A percentile compares a stretch with the other conserved stretches of the same genome.
Conservation (phyloP, 495 filamentous ascomycete species). For the Talaromyces wortmannii region DNA sequence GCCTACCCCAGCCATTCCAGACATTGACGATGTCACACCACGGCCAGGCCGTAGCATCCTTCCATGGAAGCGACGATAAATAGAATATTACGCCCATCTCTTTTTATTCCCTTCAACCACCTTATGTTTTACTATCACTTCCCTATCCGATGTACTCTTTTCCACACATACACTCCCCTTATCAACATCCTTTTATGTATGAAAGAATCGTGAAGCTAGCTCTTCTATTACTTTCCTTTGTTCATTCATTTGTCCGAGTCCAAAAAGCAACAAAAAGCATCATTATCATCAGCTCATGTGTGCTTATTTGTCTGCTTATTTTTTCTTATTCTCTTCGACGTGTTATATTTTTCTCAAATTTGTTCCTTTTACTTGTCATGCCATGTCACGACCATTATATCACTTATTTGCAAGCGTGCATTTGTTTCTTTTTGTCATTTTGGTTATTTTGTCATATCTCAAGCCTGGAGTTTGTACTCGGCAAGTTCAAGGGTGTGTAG, state of each 20-base stretch:
- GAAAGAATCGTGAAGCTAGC: neutral
- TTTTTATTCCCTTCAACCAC: neutral
- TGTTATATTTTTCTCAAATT: neutral
- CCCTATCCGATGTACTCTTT: neutral
- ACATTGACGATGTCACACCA: neutral
- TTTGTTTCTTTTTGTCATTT: neutral
- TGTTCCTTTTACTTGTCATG: neutral
- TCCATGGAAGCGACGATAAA: neutral
- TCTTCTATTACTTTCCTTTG: neutral
- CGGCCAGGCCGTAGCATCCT: constrained; percentile 1
- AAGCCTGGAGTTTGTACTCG: neutral
- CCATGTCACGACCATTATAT: neutral
- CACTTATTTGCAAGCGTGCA: neutral
- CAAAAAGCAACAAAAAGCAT: neutral
- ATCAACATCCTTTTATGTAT: neutral
- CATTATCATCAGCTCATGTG: neutral
- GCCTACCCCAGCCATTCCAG: constrained; percentile 3
- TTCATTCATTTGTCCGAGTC: neutral
- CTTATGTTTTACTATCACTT: neutral
- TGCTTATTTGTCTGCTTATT: neutral
- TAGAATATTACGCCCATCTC: neutral
- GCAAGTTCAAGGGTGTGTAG: neutral
- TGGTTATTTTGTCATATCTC: neutral
- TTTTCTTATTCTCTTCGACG: neutral
- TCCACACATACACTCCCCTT: neutral